Evolutionary conservation across 257 asterid genomes (phyloP).

Genomic region (Przewalskia tangutica): DNA sequence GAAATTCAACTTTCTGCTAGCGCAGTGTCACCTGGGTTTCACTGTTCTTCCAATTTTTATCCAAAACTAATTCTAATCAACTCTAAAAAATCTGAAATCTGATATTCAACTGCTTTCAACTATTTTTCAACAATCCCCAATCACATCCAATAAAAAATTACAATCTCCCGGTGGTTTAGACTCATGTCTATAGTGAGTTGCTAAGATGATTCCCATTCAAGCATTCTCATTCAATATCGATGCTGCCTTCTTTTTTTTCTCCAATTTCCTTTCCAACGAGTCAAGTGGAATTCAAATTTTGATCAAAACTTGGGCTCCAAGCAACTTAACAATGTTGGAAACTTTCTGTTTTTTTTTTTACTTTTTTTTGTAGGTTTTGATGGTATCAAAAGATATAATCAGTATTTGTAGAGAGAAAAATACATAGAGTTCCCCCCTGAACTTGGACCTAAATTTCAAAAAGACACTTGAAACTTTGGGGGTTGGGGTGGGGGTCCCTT

Average conservation of each 20-base stretch:
- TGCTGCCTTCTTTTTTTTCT: no score
- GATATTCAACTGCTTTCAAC: neutral
- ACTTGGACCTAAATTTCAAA: no score
- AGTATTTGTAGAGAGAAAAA: neutral
- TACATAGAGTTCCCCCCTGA: no score
- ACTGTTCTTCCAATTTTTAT: neutral
- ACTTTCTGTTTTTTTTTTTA: neutral
- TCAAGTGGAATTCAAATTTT: neutral
- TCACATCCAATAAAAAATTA: neutral
- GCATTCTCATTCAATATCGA: no score
- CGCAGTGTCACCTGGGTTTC: neutral
- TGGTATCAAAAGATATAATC: neutral
- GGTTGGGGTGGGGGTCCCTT: rapidly evolving
- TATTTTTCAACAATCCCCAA: neutral
- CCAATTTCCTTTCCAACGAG: no score
- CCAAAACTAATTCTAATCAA: neutral
- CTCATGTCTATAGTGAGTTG: no score
- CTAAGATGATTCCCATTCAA: no score
- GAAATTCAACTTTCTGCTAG: neutral
- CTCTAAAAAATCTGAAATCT: neutral
- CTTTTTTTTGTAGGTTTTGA: neutral
- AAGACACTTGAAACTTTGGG: no score
- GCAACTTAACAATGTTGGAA: neutral
- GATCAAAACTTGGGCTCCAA: neutral
- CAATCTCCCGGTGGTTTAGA: neutral